phyloP scores from a whole-genome alignment of 2,329 filamentous ascomycete genomes.

The Neonectria punicea region DNA sequence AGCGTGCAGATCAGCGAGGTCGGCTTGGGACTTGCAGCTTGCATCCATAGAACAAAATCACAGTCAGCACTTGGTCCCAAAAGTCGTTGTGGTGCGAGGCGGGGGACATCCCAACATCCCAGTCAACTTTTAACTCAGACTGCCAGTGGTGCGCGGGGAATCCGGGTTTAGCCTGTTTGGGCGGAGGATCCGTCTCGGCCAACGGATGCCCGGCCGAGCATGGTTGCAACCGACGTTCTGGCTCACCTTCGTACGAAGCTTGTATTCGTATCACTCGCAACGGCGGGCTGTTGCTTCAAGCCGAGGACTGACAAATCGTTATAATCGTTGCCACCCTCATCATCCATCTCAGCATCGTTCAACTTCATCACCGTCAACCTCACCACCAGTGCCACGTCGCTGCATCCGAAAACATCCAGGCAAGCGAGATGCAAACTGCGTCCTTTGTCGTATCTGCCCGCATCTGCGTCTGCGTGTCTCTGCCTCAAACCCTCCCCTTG shows the following conservation, averaged over 20 bases:
- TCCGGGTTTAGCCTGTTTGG: slow-evolving; percentile 16
- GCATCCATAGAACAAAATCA: neutral
- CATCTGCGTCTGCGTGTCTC: slow-evolving; percentile 16
- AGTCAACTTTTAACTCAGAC: slow-evolving; percentile 9
- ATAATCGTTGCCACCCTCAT: neutral
- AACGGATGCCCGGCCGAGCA: slow-evolving; percentile 7
- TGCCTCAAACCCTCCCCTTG: slow-evolving; percentile 16
- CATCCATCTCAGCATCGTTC: neutral
- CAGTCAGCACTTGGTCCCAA: neutral
- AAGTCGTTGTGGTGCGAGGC: slow-evolving; percentile 12
- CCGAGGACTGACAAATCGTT: neutral
- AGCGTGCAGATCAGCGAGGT: neutral
- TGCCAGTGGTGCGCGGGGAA: slow-evolving; percentile 5
- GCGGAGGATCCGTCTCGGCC: slow-evolving; percentile 8
- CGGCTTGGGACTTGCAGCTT: neutral
- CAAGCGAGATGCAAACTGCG: neutral
- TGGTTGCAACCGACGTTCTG: slow-evolving; percentile 15
- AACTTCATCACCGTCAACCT: too few species aligned
- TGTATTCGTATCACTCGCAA: neutral
- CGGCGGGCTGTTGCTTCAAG: neutral
- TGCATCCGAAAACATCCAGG: neutral
- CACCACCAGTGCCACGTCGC: neutral
- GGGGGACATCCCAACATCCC: slow-evolving; percentile 8
- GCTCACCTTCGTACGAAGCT: neutral
- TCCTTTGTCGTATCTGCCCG: neutral